Base-by-base conservation (phyloP, 148 eudicot genomes). In the Spergularia marina region DNA sequence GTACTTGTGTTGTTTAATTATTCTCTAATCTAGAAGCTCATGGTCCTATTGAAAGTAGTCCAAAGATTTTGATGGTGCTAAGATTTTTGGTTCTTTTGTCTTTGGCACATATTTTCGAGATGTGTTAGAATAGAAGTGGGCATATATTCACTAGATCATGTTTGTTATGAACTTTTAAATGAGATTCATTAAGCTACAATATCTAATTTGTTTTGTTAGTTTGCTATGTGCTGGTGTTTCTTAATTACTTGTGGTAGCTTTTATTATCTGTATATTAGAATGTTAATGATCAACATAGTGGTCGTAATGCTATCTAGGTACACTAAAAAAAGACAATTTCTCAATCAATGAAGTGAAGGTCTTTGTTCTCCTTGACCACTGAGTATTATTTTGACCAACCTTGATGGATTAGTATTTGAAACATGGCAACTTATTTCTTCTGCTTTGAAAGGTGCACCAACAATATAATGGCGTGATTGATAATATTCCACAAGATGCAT, bases 381-480 rank as follows among this genome's bases (percentile, higher is more conserved):
- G 9, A 6, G 8, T 9, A 6, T 44, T 44, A 9, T 44, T 44
- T 7, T 6, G 49, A 44, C 9, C 5, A 6, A 6, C 49, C 49
- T 44, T 4, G 8, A 44, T 55, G 18, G 58, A 7, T 20, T 59
- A 18, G 25, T 59, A 21, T 59, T 12, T 13, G 4, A 9, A 5
- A 15, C 7, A 2, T 14, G 23, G 16, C 47, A 23, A 39, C 65
- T 40, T 23, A 20, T 78, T 64, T 14, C 49, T 4, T 12, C 5
- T 15, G 13, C 6, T 5, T 71, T 71, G 7, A n/a, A 39, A 78
- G 80, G 74, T 71, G 17, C 34, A 40, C 34, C 47, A 65, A 5
- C 65, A 51, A 30, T 71, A 40, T 34, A 64, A 54, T 54, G 70
- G 76, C 40, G n/a, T 49, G 40, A 47, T 54, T 25, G 76, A 78